phyloP scores from a whole-genome alignment of 148 eudicot genomes.

The Persicaria tinctoria region DNA sequence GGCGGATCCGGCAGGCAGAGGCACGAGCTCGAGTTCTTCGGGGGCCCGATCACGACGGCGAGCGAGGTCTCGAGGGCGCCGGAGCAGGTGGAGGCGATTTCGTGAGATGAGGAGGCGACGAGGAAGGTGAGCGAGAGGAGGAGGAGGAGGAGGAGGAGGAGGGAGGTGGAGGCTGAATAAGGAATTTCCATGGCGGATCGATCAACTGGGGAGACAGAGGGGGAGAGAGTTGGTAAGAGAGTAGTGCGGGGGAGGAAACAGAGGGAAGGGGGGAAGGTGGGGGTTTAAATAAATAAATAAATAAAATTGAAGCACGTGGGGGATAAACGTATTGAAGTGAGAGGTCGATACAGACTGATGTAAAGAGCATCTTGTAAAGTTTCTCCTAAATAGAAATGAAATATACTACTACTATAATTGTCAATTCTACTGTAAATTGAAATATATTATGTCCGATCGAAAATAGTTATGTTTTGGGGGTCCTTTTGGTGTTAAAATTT shows the following conservation, averaged over 20 bases:
- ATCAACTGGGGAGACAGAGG: not conserved
- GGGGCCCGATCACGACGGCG: not conserved
- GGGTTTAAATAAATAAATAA: not conserved
- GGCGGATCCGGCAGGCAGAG: slow-evolving; percentile 3
- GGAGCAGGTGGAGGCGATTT: not conserved
- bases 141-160: not conserved
- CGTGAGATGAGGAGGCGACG: not conserved
- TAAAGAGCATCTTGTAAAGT: too few species aligned
- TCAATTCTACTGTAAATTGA: too few species aligned
- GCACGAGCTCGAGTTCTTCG: not conserved
- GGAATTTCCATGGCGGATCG: not conserved
- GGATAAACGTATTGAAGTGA: not conserved
- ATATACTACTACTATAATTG: too few species aligned
- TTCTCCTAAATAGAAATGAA: too few species aligned
- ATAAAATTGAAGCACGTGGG: not conserved
- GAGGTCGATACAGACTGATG: not conserved
- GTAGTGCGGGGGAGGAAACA: not conserved
- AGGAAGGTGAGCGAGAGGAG: not conserved
- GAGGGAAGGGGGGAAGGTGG: not conserved
- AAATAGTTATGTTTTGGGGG: too few species aligned
- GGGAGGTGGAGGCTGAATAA: not conserved
- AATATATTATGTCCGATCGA: too few species aligned
- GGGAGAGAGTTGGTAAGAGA: not conserved
- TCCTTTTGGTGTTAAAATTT: too few species aligned
- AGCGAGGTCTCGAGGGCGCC: not conserved